These are phyloP conservation scores for Capsicum chinense DNA, from an alignment of 257 asterid species.

Conservation along the genomic window DNA sequence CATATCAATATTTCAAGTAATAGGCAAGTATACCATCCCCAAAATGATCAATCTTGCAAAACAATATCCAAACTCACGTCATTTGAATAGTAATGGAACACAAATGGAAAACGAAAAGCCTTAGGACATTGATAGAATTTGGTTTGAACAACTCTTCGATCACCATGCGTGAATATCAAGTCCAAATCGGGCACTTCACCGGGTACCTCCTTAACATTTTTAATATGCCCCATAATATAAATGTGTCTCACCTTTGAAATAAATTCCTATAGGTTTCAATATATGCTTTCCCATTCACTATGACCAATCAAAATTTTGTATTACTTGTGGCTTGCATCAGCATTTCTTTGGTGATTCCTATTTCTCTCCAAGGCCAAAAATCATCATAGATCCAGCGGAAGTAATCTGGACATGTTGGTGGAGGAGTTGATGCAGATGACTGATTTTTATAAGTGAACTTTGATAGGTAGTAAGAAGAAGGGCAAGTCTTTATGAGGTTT, in stretches of 20 bases:
- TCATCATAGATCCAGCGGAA: too few relatives aligned
- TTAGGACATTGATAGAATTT: slow-evolving; percentile 16
- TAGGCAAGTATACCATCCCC: slow-evolving; percentile 40
- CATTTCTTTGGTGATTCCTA: too few relatives aligned
- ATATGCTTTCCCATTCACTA: too few relatives aligned
- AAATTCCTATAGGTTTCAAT: slow-evolving; percentile 34
- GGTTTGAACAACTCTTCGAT: slow-evolving; percentile 39
- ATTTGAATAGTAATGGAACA: slow-evolving; percentile 47
- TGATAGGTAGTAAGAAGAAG: too few relatives aligned
- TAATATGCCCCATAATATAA: slow-evolving; percentile 48
- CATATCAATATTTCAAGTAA: not conserved
- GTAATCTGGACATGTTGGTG: too few relatives aligned
- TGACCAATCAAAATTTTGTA: too few relatives aligned
- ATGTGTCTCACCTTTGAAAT: slow-evolving; percentile 49
- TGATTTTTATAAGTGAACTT: too few relatives aligned
- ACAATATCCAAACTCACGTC: slow-evolving; percentile 48
- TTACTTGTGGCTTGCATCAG: too few relatives aligned
- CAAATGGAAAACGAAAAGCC: slow-evolving; percentile 41
- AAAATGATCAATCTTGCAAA: slow-evolving; percentile 36
- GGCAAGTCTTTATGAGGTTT: too few relatives aligned
- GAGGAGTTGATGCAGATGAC: too few relatives aligned
- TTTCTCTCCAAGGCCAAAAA: too few relatives aligned
- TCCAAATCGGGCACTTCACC: slow-evolving; percentile 52
- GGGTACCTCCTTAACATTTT: slow-evolving; percentile 47
- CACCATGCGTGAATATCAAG: slow-evolving; percentile 48